Conservation (phyloP, 495 filamentous ascomycete species). For the Podospora fimiseda region DNA sequence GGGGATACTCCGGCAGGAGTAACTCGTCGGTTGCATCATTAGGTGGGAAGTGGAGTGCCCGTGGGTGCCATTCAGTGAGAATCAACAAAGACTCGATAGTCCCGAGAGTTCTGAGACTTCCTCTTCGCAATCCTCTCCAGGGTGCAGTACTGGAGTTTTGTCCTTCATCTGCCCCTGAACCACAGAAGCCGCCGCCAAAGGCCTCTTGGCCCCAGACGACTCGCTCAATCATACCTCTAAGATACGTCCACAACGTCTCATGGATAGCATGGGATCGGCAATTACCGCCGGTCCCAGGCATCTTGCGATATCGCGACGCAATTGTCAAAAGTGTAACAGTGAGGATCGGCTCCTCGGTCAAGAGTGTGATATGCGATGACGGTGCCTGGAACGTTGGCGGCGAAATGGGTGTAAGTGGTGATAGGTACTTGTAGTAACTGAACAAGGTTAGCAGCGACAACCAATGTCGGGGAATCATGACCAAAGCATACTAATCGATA, state of each 20-base stretch:
- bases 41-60: slow-evolving; percentile 91
- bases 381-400: slow-evolving; percentile 75
- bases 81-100: slow-evolving; percentile 92
- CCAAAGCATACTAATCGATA: slow-evolving; percentile 72
- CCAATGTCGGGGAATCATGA: background rate
- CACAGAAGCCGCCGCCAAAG: slow-evolving; percentile 80
- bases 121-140: slow-evolving; percentile 56
- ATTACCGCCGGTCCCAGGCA: slow-evolving; percentile 71
- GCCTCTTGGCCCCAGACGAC: slow-evolving; percentile 95
- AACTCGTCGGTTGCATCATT: slow-evolving; percentile 63
- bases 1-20: slow-evolving; percentile 44
- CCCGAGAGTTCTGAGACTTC: slow-evolving; percentile 79
- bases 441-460: slow-evolving; percentile 6
- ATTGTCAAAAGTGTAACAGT: slow-evolving; percentile 86
- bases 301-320: slow-evolving; percentile 73
- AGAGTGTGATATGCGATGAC: slow-evolving; percentile 63
- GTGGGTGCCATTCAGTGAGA: slow-evolving; percentile 93
- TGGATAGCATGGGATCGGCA: slow-evolving; percentile 88
- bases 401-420: slow-evolving; percentile 85
- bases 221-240: slow-evolving; percentile 87
- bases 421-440: slow-evolving; percentile 84
- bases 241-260: slow-evolving; percentile 90
- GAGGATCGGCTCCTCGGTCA: slow-evolving; percentile 87
- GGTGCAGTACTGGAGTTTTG: slow-evolving; percentile 58
- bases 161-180: slow-evolving; percentile 61